phyloP scores from a whole-genome alignment of 352 stramenopile genomes.

The Phytophthora pistaciae region DNA sequence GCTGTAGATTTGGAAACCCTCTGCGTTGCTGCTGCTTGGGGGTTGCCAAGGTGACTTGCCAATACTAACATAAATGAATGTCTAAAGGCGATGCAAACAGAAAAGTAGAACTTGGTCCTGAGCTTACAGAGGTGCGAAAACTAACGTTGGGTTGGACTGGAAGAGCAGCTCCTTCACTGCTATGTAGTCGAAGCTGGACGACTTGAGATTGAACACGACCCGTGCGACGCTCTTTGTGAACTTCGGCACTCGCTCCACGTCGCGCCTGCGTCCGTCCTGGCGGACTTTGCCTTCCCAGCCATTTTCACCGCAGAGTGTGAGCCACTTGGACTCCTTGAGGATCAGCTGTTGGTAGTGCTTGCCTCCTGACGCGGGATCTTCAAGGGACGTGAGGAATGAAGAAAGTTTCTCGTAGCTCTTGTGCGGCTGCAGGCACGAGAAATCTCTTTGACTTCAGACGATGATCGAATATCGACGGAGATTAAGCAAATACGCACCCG shows the following conservation, averaged over 20 bases:
- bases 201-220: conserved; percentile 66
- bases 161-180: conserved; percentile 75
- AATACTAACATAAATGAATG: conserved; percentile 6
- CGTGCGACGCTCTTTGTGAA: conserved; percentile 68
- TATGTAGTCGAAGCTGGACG: conserved; percentile 75
- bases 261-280: conserved; percentile 57
- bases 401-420: conserved; percentile 79
- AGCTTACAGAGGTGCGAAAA: conserved; percentile 60
- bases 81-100: too few species aligned
- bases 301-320: conserved; percentile 71
- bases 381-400: conserved; percentile 53
- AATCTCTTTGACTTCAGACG: too few species aligned
- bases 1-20: conserved; percentile 26
- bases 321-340: conserved; percentile 70
- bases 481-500: conserved; percentile 36
- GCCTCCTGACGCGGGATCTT: conserved; percentile 53
- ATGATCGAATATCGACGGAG: too few species aligned
- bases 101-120: too few species aligned
- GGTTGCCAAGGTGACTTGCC: conserved; percentile 12
- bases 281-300: conserved; percentile 75
- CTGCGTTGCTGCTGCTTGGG: conserved; percentile 7
- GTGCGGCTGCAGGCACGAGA: conserved; percentile 44
- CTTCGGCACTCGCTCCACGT: conserved; percentile 52
- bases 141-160: conserved; percentile 73
- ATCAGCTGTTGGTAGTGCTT: conserved; percentile 62